A percentile compares a stretch with the other conserved stretches of the same genome.
Evolutionary conservation across 345 rosid species (phyloP).

Genomic region (Orychophragmus violaceus): DNA sequence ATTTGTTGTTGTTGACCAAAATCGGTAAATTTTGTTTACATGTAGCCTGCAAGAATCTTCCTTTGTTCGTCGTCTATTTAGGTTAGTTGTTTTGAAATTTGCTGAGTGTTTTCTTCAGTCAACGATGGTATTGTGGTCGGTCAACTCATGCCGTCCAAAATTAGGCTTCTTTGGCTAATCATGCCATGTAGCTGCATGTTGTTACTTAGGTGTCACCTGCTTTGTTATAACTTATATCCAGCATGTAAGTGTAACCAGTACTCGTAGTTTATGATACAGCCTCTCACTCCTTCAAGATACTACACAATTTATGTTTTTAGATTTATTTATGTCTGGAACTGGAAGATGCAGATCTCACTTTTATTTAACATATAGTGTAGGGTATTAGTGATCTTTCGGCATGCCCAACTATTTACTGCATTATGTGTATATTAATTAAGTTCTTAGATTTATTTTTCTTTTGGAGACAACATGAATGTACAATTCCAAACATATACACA

Average conservation of each 20-base stretch:
- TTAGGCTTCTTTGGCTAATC: slow-evolving; percentile 3
- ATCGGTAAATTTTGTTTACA: not conserved
- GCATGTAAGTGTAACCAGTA: no score
- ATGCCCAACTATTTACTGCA: not conserved
- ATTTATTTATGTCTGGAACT: not conserved
- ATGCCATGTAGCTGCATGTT: slow-evolving; percentile 14
- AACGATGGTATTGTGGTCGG: slow-evolving; percentile 9
- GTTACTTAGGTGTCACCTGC: slow-evolving; percentile 1
- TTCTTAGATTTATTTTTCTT: not conserved
- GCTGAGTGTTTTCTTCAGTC: not conserved
- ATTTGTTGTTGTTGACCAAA: slow-evolving; percentile 19
- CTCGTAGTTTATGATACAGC: not conserved
- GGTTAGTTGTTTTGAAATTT: not conserved
- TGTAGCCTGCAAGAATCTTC: not conserved
- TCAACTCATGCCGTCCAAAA: not conserved
- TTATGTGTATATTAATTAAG: not conserved
- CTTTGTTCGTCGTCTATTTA: not conserved
- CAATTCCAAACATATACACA: not conserved
- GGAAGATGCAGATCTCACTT: not conserved
- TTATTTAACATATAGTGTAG: not conserved
- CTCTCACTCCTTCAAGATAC: not conserved
- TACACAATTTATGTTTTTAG: not conserved
- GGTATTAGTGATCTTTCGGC: not conserved
- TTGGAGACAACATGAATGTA: not conserved
- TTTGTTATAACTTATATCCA: not conserved